Evolutionary conservation across 805 yeast genomes (phyloP), one percentile per base, ranked within the genome.

Genomic region (Candida quercuum): DNA sequence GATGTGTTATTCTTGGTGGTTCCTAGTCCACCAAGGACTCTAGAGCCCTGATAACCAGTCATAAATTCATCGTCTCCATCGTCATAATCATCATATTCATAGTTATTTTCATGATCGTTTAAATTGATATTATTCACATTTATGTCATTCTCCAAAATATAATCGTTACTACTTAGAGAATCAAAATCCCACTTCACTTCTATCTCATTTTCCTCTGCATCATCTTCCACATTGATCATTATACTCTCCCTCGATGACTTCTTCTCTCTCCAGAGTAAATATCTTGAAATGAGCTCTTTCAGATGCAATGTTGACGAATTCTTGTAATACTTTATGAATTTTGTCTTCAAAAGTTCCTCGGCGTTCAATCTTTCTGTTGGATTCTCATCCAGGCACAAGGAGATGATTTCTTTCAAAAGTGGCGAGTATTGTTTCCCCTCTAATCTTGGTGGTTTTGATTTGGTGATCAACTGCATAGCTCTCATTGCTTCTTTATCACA

Each of bases 401-500:
- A 96, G 36, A 94, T 80, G 39, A 87, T 76, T 56, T 93, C 98
- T 51, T 89, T 93, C 39, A 93, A 64, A 2, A 72, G 60, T 0
- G 84, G 57, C 1, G 95, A 76, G 57, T 86, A 87, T 42, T 81
- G 86, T 36, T 89, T 67, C 7, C 98, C 98, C 56, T 93, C 99
- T 39, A 93, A 66, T 43, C 99, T 72, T 4, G 99, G 95, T 5
- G 99, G 99, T 38, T 89, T 86, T 48, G 86, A 86, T 47, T 88
- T 86, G 1, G 96, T 86, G 35, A 93, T 88, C 60, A 93, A 66
- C 54, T 87, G 89, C 88, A 93, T 85, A 2, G 97, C 99, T 63
- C 96, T 73, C 66, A 84, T 69, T 1, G 96, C 96, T 53, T 91
- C 99, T 48, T 86, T 85, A 43, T 93, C 97, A 52, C 96, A 81